Conservation (phyloP, 2,329 filamentous ascomycete species). For the Botrytis paeoniae region DNA sequence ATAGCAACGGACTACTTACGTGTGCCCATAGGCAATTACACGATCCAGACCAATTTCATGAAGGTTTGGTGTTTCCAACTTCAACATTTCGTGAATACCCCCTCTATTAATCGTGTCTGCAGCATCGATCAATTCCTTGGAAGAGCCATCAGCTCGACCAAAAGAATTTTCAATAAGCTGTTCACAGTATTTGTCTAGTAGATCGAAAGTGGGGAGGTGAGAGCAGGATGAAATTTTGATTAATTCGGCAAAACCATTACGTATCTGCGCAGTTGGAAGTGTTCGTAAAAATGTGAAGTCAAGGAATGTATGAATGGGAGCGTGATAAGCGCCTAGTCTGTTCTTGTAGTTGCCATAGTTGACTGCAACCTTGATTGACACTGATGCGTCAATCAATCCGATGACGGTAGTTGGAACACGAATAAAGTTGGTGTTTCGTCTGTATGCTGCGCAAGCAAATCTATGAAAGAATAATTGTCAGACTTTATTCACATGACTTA, state of each 20-base stretch:
- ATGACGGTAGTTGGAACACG: conserved; percentile 73
- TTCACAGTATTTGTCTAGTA: conserved; percentile 68
- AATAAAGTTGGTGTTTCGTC: conserved; percentile 71
- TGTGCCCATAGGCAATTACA: conserved; percentile 72
- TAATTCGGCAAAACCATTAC: conserved; percentile 71
- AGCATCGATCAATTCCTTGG: conserved; percentile 54
- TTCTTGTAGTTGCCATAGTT: conserved; percentile 78
- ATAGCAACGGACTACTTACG: conserved; percentile 41
- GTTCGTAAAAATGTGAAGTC: conserved; percentile 71
- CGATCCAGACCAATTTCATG: conserved; percentile 65
- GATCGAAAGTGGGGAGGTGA: conserved; percentile 61
- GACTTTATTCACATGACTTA: conserved; percentile 18
- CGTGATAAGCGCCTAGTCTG: conserved; percentile 69
- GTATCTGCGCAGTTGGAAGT: conserved; percentile 63
- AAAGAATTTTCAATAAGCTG: conserved; percentile 63
- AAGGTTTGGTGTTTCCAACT: conserved; percentile 69
- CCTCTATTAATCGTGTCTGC: conserved; percentile 67
- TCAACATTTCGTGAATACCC: conserved; percentile 70
- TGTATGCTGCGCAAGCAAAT: conserved; percentile 69
- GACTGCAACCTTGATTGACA: conserved; percentile 75
- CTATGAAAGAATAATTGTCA: conserved; percentile 40
- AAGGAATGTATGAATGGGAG: conserved; percentile 68
- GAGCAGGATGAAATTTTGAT: conserved; percentile 75
- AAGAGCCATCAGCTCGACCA: conserved; percentile 56
- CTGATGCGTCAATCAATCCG: conserved; percentile 70